Conservation (phyloP, 169 alveolate species). For the Plasmodium chabaudi region DNA sequence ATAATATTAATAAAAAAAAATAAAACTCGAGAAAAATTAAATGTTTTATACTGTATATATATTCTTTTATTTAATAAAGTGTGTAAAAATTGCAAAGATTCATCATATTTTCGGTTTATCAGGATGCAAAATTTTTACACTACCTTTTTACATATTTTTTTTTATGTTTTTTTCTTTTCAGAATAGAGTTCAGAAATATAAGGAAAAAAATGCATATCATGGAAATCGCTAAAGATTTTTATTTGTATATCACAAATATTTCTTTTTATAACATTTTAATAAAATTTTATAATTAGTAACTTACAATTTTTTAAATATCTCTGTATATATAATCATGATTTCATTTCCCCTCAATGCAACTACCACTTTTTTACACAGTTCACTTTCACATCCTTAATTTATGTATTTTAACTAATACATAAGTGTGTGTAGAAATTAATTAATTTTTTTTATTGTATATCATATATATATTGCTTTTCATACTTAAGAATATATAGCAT, state of each 20-base stretch:
- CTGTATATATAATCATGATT: not conserved
- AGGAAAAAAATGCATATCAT: constrained; percentile 36
- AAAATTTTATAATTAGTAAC: not conserved
- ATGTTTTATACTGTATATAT: constrained; percentile 4
- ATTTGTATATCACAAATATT: not conserved
- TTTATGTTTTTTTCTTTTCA: constrained; percentile 16
- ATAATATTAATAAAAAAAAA: constrained; percentile 19
- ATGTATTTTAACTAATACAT: too few relatives aligned
- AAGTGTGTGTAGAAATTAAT: too few relatives aligned
- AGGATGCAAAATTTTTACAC: too few relatives aligned
- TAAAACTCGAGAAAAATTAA: not conserved
- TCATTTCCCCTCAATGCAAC: too few relatives aligned
- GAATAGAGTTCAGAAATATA: constrained; percentile 55
- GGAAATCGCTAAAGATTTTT: constrained; percentile 22
- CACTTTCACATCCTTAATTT: too few relatives aligned
- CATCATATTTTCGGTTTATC: too few relatives aligned
- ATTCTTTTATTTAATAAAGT: not conserved
- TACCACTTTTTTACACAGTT: too few relatives aligned
- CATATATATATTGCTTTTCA: too few relatives aligned
- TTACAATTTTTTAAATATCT: not conserved
- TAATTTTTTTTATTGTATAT: too few relatives aligned
- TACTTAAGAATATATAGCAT: too few relatives aligned
- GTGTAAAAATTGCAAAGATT: too few relatives aligned
- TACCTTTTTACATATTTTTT: not conserved
- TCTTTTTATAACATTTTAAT: too few relatives aligned